A percentile compares a stretch with the other conserved stretches of the same genome.
phyloP scores from a whole-genome alignment of 2,329 filamentous ascomycete genomes.

The Colletotrichum sp. region DNA sequence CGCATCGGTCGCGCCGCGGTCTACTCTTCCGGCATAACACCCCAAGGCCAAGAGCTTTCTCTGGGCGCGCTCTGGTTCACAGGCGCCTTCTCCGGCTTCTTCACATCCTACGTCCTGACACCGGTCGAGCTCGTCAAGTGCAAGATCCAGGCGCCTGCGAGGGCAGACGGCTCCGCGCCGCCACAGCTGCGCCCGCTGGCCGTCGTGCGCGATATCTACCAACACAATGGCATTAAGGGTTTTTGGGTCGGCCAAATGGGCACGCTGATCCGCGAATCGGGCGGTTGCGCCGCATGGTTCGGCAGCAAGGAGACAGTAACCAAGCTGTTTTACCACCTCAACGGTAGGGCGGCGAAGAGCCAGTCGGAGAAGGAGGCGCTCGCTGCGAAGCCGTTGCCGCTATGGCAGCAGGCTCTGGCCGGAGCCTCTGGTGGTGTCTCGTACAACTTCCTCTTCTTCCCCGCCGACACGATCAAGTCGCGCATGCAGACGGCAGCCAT shows the following conservation, averaged over 20 bases:
- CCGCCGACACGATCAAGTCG: constrained; percentile 96
- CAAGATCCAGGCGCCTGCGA: constrained; percentile 84
- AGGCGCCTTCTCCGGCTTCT: constrained; percentile 84
- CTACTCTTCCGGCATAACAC: constrained; percentile 55
- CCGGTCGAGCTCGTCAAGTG: constrained; percentile 98
- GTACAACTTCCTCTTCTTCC: constrained; percentile 98
- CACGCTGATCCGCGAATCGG: constrained; percentile 91
- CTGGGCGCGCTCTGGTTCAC: constrained; percentile 78
- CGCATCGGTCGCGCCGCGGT: constrained; percentile 72
- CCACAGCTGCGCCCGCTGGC: constrained; percentile 66
- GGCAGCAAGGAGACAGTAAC: constrained; percentile 85
- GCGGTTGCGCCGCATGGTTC: constrained; percentile 95
- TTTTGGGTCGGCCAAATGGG: constrained; percentile 97
- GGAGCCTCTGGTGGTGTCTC: constrained; percentile 88
- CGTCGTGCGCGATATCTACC: constrained; percentile 81
- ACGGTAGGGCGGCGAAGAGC: constrained; percentile 46
- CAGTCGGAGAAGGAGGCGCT: constrained; percentile 45
- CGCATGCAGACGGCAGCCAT: constrained; percentile 91
- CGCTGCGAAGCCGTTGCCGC: constrained; percentile 63
- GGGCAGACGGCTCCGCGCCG: constrained; percentile 44
- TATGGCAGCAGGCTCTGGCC: constrained; percentile 87
- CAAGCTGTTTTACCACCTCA: constrained; percentile 68
- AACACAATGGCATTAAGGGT: constrained; percentile 79
- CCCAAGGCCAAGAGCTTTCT: constrained; percentile 66
- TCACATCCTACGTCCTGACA: constrained; percentile 90